Percentiles rank a stretch among this genome's conserved stretches.
Conservation (phyloP, 2,329 filamentous ascomycete species). For the Trichoderma aggressivum region DNA sequence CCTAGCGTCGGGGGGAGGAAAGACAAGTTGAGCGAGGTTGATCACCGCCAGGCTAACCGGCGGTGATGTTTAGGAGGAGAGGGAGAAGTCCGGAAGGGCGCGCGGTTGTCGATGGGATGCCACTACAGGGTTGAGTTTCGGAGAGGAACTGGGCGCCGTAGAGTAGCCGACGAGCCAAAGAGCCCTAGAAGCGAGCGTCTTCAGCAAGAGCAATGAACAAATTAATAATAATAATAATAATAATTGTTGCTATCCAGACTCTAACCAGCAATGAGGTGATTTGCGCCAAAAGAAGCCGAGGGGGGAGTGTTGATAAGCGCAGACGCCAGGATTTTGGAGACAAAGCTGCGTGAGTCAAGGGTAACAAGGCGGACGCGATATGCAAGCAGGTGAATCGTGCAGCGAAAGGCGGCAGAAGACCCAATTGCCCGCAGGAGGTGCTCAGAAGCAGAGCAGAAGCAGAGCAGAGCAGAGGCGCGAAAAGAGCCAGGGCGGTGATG, state of each 20-base stretch:
- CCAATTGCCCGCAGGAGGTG: slow-evolving; percentile 14
- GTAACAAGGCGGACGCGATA: not conserved
- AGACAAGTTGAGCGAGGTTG: slow-evolving; percentile 45
- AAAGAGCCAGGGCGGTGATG: slow-evolving; percentile 17
- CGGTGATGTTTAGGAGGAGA: slow-evolving; percentile 28
- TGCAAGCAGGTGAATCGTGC: slow-evolving; percentile 16
- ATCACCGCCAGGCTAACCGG: slow-evolving; percentile 37
- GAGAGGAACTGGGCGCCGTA: not conserved
- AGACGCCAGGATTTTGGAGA: not conserved
- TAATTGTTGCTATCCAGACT: not conserved
- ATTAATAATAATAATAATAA: not conserved
- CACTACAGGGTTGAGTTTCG: not conserved
- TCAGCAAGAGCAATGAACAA: not conserved
- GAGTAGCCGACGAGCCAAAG: not conserved
- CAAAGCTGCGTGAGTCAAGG: not conserved
- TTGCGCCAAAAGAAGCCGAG: not conserved
- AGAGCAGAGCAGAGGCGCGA: slow-evolving; percentile 7
- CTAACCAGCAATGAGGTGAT: not conserved
- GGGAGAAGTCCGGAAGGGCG: not conserved
- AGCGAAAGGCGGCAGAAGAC: slow-evolving; percentile 9
- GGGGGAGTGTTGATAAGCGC: not conserved
- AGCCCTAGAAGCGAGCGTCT: not conserved
- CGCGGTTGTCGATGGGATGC: not conserved
- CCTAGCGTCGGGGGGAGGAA: slow-evolving; percentile 35
- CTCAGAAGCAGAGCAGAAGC: not conserved